Conservation (phyloP, 441 rosid genomes). For the Metrosideros polymorpha region DNA sequence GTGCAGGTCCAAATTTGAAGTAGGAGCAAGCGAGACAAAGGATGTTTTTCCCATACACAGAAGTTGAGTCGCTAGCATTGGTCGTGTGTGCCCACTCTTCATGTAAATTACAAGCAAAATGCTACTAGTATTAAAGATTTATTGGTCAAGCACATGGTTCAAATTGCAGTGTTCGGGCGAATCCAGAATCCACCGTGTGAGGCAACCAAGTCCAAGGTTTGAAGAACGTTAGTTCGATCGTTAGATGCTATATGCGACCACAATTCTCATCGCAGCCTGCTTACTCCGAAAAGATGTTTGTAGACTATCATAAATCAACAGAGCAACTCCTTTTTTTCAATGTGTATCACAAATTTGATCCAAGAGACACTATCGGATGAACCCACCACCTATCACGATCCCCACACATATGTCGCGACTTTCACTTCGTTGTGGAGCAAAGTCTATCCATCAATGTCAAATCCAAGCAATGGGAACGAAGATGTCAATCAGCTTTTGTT, state of each 20-base stretch:
- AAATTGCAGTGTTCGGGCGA: no score
- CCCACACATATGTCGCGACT: background rate
- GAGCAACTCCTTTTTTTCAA: background rate
- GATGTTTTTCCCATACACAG: background rate
- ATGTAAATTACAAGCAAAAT: background rate
- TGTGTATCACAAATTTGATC: background rate
- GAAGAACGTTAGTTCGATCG: background rate
- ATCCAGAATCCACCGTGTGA: no score
- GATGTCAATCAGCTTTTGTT: background rate
- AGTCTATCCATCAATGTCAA: rapidly evolving
- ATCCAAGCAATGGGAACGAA: background rate
- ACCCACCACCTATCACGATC: background rate
- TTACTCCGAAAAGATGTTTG: background rate
- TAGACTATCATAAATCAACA: background rate
- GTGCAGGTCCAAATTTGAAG: background rate
- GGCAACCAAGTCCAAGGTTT: background rate
- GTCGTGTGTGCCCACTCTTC: background rate
- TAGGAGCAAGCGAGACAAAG: background rate
- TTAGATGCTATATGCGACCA: background rate
- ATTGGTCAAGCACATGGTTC: background rate
- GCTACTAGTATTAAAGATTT: background rate
- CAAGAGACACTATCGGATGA: rapidly evolving
- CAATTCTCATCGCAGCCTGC: background rate
- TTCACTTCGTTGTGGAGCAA: rapidly evolving
- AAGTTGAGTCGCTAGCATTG: background rate